phyloP scores from a whole-genome alignment of 2,329 filamentous ascomycete species.

The Fusarium nanum region DNA sequence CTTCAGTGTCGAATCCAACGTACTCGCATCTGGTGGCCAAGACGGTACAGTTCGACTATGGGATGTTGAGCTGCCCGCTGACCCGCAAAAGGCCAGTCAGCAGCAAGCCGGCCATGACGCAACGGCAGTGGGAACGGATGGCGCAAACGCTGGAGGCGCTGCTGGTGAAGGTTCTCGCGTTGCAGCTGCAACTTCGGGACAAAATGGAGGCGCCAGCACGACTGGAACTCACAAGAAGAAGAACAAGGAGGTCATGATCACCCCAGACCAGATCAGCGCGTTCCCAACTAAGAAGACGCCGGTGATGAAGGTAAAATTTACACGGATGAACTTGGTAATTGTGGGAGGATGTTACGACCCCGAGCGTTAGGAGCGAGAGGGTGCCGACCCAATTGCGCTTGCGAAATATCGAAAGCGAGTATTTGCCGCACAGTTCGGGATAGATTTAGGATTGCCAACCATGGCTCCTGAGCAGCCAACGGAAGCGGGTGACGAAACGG shows the following conservation, averaged over 20 bases:
- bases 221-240: conserved; percentile 73
- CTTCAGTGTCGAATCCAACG: conserved; percentile 92
- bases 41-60: conserved; percentile 94
- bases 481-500: not conserved
- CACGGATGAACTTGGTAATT: conserved; percentile 92
- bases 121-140: conserved; percentile 56
- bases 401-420: conserved; percentile 19
- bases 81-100: conserved; percentile 69
- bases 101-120: conserved; percentile 59
- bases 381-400: conserved; percentile 20
- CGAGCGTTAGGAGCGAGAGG: conserved; percentile 54
- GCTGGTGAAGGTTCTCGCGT: conserved; percentile 48
- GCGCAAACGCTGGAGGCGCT: conserved; percentile 47
- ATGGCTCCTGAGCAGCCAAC: not conserved
- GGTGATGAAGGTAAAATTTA: conserved; percentile 92
- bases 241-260: conserved; percentile 89
- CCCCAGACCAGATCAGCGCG: conserved; percentile 91
- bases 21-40: conserved; percentile 89
- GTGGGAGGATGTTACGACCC: conserved; percentile 80
- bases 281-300: conserved; percentile 97
- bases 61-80: conserved; percentile 83
- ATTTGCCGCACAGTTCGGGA: conserved; percentile 36
- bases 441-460: conserved; percentile 29
- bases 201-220: conserved; percentile 45
- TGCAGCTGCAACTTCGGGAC: conserved; percentile 44